Evolutionary conservation across 192 early-diverging fungal species (phyloP), one percentile per base, ranked within the genome.

Genomic region (Umbelopsis isabellina): DNA sequence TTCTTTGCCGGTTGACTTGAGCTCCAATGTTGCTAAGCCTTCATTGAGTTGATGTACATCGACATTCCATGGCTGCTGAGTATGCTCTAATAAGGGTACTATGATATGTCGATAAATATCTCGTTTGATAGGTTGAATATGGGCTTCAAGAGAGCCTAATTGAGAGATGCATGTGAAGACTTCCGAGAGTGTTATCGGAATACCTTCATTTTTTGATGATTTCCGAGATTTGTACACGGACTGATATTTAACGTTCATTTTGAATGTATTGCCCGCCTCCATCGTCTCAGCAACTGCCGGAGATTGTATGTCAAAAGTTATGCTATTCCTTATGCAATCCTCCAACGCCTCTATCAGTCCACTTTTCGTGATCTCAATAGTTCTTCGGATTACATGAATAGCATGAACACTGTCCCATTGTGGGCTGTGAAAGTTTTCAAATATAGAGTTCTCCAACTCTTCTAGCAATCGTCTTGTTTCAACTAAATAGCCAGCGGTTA

Each of bases 331-430:
- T 2, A 61, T 33, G 27, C 55, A 61, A 35, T 61, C 25, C 27
- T 61, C 27, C 15, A 61, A 30, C 7, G 27, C 25, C 25, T 61
- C 55, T 25, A 61, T 25, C 16, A 61, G 13, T 22, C 12, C 23
- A 15, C 8, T 35, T 30, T 25, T 61, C 13, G 33, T 25, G 16
- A 6, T 35, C 18, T 27, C 13, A 4, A 61, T 33, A 15, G 12
- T 16, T 30, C 33, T 61, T 61, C 55, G 55, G 37, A 61, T 61
- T 15, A 61, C 18, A 25, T 61, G 55, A 35, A 33, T 25, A 35
- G 55, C 55, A 35, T 61, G 27, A 15, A 61, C 55, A 35, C 55
- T 15, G 18, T 61, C 25, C 55, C 55, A 61, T 16, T 61, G 55
- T 27, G 15, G 7, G 27, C 55, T 35, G 33, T 25, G 12, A 61